Evolutionary conservation across 2,329 filamentous ascomycete genomes (phyloP).

Genomic region (Aspergillus udagawae): DNA sequence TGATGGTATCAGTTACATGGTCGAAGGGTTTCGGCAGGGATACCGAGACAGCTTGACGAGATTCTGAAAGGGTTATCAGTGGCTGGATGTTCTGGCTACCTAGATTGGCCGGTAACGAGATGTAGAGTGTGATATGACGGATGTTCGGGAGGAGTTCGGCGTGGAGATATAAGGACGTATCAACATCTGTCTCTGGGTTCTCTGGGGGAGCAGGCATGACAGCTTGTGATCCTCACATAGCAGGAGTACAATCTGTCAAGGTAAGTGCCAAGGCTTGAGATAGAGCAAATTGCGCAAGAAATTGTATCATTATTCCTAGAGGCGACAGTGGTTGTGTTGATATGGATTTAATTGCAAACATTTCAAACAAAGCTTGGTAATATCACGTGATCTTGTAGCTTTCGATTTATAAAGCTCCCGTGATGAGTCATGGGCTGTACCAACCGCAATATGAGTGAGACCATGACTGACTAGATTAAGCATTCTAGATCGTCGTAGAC

Average conservation of each 20-base stretch:
- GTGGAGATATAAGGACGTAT: slow-evolving; percentile 44
- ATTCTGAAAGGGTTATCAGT: slow-evolving; percentile 30
- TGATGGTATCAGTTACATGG: slow-evolving; percentile 38
- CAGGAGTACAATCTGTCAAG: not conserved
- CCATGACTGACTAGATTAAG: not conserved
- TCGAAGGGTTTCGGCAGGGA: slow-evolving; percentile 29
- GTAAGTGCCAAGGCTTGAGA: not conserved
- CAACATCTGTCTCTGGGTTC: slow-evolving; percentile 6
- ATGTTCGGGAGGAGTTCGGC: slow-evolving; percentile 60
- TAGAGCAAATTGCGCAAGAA: not conserved
- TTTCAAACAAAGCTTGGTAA: slow-evolving; percentile 1
- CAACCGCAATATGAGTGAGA: not conserved
- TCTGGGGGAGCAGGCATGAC: not conserved
- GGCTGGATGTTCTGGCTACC: slow-evolving; percentile 10
- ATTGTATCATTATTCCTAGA: not conserved
- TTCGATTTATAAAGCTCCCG: no score
- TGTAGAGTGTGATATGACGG: slow-evolving; percentile 56
- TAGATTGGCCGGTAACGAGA: slow-evolving; percentile 38
- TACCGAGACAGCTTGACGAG: slow-evolving; percentile 32
- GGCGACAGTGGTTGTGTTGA: not conserved
- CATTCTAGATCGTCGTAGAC: not conserved
- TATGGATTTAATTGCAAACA: slow-evolving; percentile 13
- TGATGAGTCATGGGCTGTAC: not conserved
- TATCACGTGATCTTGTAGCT: not conserved
- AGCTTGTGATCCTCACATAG: not conserved